Base-by-base conservation (phyloP, 352 stramenopile species). In the Phytophthora quininea region DNA sequence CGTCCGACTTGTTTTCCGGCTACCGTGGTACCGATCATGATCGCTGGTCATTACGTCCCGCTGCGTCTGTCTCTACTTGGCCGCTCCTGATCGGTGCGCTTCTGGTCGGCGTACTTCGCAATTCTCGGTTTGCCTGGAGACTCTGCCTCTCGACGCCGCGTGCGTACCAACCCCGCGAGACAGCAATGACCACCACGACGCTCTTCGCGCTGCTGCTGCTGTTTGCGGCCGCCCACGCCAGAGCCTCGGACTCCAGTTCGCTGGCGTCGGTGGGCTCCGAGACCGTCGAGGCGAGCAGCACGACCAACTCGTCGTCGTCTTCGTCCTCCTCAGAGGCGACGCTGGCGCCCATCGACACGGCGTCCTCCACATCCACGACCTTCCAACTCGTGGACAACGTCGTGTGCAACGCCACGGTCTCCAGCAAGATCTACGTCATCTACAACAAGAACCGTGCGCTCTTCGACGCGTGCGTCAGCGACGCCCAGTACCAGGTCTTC, bases 401-500 rank as follows among this genome's bases (percentile, higher is more conserved):
- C 8, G 57, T 57, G 32, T 90, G 81, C 69, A 80, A 78, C 43
- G 60, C 65, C 29, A 74, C 67, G 3, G 73, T 87, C 14, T 75
- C 77, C n/a, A 63, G 74, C 37, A 76, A 62, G 19, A 69, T 81
- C 32, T 76, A 82, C 64, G 64, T 81, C 32, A 62, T 86, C 2
- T 89, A 85, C 73, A 71, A 73, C 40, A 84, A 80, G 58, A 90
- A 90, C 59, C 62, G 66, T 8, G 77, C 57, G 61, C 60, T 90
- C 35, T 84, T 84, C 45, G 79, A 88, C 54, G 24, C 64, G 24
- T 90, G 82, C 33, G 71, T 81, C 24, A 62, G 40, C 24, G 79
- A 84, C 40, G 70, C 69, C 31, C 67, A 76, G 61, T 90, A 88
- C 73, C 79, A 87, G 67, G 80, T 90, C 47, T 90, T 89, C 57